Base-by-base conservation (phyloP, 1,284 basidiomycete genomes). In the Apiotrichum porosum region DNA sequence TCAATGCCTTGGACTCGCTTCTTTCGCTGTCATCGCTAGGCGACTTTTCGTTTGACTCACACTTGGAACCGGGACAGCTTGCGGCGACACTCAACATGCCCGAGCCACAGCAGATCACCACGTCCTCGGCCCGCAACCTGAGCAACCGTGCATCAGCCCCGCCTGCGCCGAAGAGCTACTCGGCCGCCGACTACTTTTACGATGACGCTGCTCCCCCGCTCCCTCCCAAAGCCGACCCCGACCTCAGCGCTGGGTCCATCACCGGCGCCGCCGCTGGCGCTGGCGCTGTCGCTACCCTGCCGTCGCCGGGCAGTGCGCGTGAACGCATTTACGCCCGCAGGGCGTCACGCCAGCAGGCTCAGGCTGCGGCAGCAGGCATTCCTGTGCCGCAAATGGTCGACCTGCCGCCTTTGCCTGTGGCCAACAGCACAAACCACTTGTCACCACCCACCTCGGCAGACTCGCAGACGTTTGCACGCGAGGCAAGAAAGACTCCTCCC, bases 281-380 rank as follows among this genome's bases (percentile, higher is more conserved):
- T 28, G 8, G 26, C 26, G 26, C 26, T 12, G n/a, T 30, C 36
- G 12, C 28, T n/a, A n/a, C 47, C 1, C 28, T 41, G 13, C 52
- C 52, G 6, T 36, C 60, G 3, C 66, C 69, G 0, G 63, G 64
- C 14, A 66, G 61, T 42, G 69, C 69, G 8, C 54, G 69, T 15
- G 57, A 63, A 14, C 51, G 68, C 9, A 66, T 71, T 31, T 67
- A 68, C 30, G 66, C 66, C 38, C 54, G 69, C 5, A 51, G 69
- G 4, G 48, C 48, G 19, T 56, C 51, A 0, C 54, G 57, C 31
- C 58, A 54, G 36, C 53, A 38, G 19, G 56, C 47, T 9, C 32
- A 39, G 13, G 56, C 53, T 9, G 43, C 30, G 6, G 44, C 49
- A 13, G 31, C 37, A 17, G 33, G 38, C 4, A 24, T 33, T 4